Evolutionary conservation across 2,329 filamentous ascomycete genomes (phyloP), one percentile per base, ranked within the genome.

Genomic region (Ceratocystis eucalypticola): DNA sequence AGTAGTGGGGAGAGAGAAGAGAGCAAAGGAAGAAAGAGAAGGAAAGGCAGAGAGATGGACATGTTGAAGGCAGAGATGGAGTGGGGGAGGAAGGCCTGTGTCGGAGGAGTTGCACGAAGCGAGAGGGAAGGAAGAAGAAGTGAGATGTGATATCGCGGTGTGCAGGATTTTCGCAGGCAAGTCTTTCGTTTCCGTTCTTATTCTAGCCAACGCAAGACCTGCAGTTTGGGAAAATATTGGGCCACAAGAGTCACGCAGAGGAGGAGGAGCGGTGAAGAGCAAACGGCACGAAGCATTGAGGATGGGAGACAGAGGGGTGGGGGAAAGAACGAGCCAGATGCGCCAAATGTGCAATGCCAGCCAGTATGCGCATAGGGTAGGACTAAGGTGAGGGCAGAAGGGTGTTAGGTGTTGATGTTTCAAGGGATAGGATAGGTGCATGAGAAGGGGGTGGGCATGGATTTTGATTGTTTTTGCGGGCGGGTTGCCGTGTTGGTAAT

Each of bases 101-200:
- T 22, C 46, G 61, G 22, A 28, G 22, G 50, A 55, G 20, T 25
- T 55, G 55, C 7, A 15, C n/a, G 6, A 53, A 22, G 46, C n/a
- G 22, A 50, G 46, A 50, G 46, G 46, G 22, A 22, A 50, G n/a
- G 22, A 53, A 25, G 45, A 48, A 55, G 53, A 57, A 17, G 22
- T 57, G 53, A 59, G 55, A 59, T 59, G 55, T 59, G 28, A 37
- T 59, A n/a, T 59, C 55, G 55, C n/a, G 10, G 55, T 37, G 28
- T 59, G 28, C 12, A 37, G 55, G 55, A 59, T 59, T 59, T 59
- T 59, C 10, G 25, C 20, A 12, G 48, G 8, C 15, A 25, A 22
- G 17, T 53, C 17, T 59, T 59, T 59, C 28, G 17, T 17, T 37
- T 20, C 33, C n/a, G 20, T 37, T 37, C 30, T 33, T 55, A 12